Evolutionary conservation across 208 protist genomes (phyloP), one percentile per base, ranked within the genome.

Genomic region (Crithidia bombi): DNA sequence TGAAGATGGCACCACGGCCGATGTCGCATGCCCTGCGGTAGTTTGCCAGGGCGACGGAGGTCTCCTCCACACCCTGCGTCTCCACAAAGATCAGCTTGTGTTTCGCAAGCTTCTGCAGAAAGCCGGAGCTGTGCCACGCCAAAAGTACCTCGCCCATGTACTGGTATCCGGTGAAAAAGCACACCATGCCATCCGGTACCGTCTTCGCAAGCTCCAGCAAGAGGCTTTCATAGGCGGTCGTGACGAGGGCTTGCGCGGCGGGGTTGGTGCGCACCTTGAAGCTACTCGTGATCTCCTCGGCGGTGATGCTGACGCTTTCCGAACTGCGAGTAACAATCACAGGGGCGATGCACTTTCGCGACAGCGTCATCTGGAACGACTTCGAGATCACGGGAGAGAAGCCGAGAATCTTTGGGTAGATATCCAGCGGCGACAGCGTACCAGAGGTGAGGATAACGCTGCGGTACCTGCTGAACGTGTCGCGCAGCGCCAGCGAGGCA

Each of bases 41-140:
- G 78, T 99, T 99, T 25, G 92, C 87, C 15, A 99, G 88, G 0
- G 99, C 98, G 14, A 98, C 72, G 9, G 95, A 96, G 5, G 98
- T 99, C 77, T 99, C 98, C 28, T 98, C 92, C 5, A 96, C 83
- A 54, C 97, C 94, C 56, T 97, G 90, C 11, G 99, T 99, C 79
- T 99, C 98, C 21, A 99, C 95, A 85, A 99, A 99, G 52, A 99
- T 89, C 9, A 99, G 90, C 83, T 99, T 99, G 83, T 99, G 79
- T 57, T 96, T 83, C 5, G 89, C 88, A 23, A 98, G 82, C 70
- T 97, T 78, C 59, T 96, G 88, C 55, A 99, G 79, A 57, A 99
- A 94, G 21, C 94, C 96, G 23, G 82, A 88, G 49, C 86, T 82
- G 75, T 98, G 84, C 98, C 98, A 99, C 44, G 82, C 71, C 19